Evolutionary conservation across 768 basidiomycete species (phyloP).

Genomic region (Lentinula sp.): DNA sequence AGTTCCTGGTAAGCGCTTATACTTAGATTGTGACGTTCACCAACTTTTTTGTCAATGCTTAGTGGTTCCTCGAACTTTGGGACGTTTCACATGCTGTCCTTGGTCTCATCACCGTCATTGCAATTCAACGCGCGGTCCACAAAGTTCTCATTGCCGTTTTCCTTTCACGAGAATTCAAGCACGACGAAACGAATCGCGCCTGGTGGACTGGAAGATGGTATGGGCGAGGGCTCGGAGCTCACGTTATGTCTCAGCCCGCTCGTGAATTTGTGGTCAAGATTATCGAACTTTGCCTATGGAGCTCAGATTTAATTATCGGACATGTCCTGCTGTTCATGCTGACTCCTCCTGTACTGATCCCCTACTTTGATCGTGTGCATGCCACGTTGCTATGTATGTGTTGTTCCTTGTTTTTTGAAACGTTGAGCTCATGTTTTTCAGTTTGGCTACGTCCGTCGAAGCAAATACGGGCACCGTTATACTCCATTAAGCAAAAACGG

Average conservation of each 20-base stretch:
- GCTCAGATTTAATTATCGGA: conserved; percentile 86
- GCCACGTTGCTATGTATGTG: conserved; percentile 86
- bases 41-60: conserved; percentile 10
- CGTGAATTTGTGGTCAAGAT: conserved; percentile 98
- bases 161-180: conserved; percentile 97
- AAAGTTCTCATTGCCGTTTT: conserved; percentile 93
- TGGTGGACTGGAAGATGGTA: conserved; percentile 99
- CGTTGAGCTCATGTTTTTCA: conserved; percentile 18
- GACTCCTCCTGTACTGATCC: conserved; percentile 82
- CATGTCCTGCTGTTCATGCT: conserved; percentile 88
- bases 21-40: background rate
- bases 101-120: conserved; percentile 86
- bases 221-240: conserved; percentile 83
- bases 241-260: conserved; percentile 95
- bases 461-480: conserved; percentile 89
- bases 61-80: conserved; percentile 97
- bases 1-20: conserved; percentile 65
- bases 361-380: conserved; percentile 89
- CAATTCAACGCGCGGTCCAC: conserved; percentile 88
- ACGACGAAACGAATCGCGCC: conserved; percentile 96
- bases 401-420: background rate
- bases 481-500: conserved; percentile 82
- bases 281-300: conserved; percentile 93
- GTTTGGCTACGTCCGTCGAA: conserved; percentile 96
- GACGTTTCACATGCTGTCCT: conserved; percentile 88